These are phyloP conservation scores for Aureobasidium leucospermi DNA, from an alignment of 2,329 filamentous ascomycete species.

Conservation along the genomic window DNA sequence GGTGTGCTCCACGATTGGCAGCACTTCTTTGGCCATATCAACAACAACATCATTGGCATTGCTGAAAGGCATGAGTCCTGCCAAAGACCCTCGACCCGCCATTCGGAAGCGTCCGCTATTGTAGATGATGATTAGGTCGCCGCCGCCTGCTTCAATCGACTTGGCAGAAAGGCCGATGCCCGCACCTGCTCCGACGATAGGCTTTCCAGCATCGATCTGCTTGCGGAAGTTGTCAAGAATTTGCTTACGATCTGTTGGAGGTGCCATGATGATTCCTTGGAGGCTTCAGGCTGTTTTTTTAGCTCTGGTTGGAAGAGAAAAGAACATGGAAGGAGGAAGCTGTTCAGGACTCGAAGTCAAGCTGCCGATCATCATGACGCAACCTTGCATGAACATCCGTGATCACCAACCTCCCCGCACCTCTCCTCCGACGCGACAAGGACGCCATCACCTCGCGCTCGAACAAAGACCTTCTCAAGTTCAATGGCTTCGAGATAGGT, in stretches of 20 bases:
- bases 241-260: slow-evolving; percentile 49
- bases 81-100: slow-evolving; percentile 62
- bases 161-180: slow-evolving; percentile 66
- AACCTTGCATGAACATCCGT: neutral
- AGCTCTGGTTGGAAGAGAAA: neutral
- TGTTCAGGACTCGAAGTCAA: neutral
- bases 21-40: slow-evolving; percentile 62
- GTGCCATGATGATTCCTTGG: slow-evolving; percentile 38
- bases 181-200: slow-evolving; percentile 62
- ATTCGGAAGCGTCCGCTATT: slow-evolving; percentile 67
- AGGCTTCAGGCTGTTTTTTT: neutral
- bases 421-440: neutral
- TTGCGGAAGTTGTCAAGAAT: slow-evolving; percentile 50
- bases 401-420: slow-evolving; percentile 7
- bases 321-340: neutral
- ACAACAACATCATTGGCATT: slow-evolving; percentile 64
- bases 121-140: slow-evolving; percentile 65
- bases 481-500: neutral
- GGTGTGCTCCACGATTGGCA: slow-evolving; percentile 56
- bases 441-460: neutral
- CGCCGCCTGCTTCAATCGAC: slow-evolving; percentile 60
- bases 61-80: slow-evolving; percentile 63
- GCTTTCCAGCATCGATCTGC: slow-evolving; percentile 47
- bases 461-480: neutral
- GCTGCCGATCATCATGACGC: slow-evolving; percentile 6